Percentiles rank a stretch among this genome's conserved stretches.
phyloP scores from a whole-genome alignment of 1,139 yeast species.

The Candida sanyaensis region DNA sequence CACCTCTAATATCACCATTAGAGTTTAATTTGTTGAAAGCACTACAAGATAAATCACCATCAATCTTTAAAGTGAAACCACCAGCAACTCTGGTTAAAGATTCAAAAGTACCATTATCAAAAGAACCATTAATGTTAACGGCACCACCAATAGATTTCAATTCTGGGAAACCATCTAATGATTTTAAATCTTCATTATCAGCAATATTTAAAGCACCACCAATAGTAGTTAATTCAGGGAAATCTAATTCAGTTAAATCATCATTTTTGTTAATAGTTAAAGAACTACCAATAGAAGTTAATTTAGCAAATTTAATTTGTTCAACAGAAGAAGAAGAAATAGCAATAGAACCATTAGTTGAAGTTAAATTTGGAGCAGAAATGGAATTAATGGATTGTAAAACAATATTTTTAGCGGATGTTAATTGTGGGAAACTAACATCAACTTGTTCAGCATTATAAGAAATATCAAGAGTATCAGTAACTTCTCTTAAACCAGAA shows the following conservation, averaged over 20 bases:
- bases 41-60: slow-evolving; percentile 79
- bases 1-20: slow-evolving; percentile 86
- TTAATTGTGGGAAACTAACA: slow-evolving; percentile 66
- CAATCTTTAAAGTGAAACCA: slow-evolving; percentile 82
- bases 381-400: slow-evolving; percentile 78
- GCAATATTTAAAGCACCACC: slow-evolving; percentile 89
- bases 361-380: slow-evolving; percentile 65
- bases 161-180: slow-evolving; percentile 72
- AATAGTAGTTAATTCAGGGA: slow-evolving; percentile 67
- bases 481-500: slow-evolving; percentile 73
- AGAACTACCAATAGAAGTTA: slow-evolving; percentile 74
- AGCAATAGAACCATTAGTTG: slow-evolving; percentile 79
- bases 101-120: slow-evolving; percentile 76
- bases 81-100: slow-evolving; percentile 79
- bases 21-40: slow-evolving; percentile 67
- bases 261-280: slow-evolving; percentile 75
- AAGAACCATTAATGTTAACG: slow-evolving; percentile 75
- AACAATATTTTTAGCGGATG: slow-evolving; percentile 83
- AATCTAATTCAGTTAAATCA: slow-evolving; percentile 67
- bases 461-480: slow-evolving; percentile 74
- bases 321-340: slow-evolving; percentile 66
- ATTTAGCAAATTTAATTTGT: slow-evolving; percentile 54
- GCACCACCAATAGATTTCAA: slow-evolving; percentile 86
- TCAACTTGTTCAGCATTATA: slow-evolving; percentile 80
- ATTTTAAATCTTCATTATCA: slow-evolving; percentile 72